Evolutionary conservation across 108 stramenopile species (phyloP).

Genomic region (Nannochloropsis salina): DNA sequence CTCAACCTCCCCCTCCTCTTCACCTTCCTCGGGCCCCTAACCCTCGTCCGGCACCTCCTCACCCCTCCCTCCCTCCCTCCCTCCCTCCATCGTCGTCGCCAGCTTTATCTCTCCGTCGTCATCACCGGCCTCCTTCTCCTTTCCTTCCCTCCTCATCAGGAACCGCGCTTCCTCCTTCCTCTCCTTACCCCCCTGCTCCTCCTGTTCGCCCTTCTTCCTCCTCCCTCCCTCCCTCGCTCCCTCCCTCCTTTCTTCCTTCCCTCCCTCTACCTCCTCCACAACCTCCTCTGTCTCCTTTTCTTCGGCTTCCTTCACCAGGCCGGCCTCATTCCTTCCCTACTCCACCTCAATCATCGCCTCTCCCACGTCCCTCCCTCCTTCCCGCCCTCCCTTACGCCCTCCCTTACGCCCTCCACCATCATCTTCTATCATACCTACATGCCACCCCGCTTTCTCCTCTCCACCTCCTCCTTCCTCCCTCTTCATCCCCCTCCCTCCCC

Average conservation of each 20-base stretch:
- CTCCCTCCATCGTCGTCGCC: neutral
- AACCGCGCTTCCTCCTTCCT: constrained; percentile 12
- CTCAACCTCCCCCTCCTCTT: constrained; percentile 3
- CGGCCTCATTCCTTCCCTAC: neutral
- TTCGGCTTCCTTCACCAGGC: neutral
- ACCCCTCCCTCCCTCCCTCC: neutral
- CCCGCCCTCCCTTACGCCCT: neutral
- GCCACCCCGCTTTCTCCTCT: neutral
- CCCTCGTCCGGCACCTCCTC: constrained; percentile 12
- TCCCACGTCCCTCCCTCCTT: neutral
- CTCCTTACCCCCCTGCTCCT: constrained; percentile 11
- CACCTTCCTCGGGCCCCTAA: neutral
- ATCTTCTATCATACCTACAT: constrained; percentile 14
- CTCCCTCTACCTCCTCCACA: neutral
- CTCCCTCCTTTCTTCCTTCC: neutral
- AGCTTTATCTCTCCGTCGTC: neutral
- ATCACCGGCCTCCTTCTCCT: neutral
- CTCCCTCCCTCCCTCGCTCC: constrained; percentile 5
- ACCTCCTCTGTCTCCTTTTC: neutral
- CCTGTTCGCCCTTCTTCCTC: neutral
- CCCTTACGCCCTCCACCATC: no score
- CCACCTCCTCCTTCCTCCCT: neutral
- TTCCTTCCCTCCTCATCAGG: neutral
- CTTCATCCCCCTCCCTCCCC: neutral
- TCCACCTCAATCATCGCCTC: no score